Evolutionary conservation across 345 rosid species (phyloP).

Genomic region (Kernera saxatilis): DNA sequence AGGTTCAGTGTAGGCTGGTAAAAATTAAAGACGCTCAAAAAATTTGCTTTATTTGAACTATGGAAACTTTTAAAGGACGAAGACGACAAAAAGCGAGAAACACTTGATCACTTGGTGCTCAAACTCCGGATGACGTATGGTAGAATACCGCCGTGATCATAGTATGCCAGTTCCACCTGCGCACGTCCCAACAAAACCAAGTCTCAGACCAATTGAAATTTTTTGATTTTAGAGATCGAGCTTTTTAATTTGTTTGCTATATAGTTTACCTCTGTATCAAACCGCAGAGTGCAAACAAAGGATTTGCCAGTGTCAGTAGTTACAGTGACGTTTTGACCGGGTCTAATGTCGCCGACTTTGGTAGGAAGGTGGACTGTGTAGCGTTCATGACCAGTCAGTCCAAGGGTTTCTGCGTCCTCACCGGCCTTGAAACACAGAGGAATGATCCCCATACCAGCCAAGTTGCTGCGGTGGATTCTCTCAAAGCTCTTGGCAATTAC

Average conservation of each 20-base stretch:
- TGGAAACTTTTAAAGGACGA: not conserved
- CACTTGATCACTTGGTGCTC: conserved; percentile 30
- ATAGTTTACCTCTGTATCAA: conserved; percentile 69
- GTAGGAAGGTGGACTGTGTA: conserved; percentile 55
- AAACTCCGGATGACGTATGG: conserved; percentile 57
- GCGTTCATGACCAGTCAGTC: conserved; percentile 55
- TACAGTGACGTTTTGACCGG: conserved; percentile 70
- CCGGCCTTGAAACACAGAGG: conserved; percentile 59
- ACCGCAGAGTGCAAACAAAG: conserved; percentile 62
- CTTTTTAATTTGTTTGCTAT: not conserved
- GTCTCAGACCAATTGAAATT: not conserved
- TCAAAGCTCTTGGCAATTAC: conserved; percentile 67
- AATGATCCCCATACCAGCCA: conserved; percentile 62
- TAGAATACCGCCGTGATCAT: conserved; percentile 77
- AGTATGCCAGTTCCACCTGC: conserved; percentile 76
- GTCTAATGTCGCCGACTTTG: conserved; percentile 60
- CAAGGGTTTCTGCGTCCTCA: conserved; percentile 53
- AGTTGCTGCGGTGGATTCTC: conserved; percentile 59
- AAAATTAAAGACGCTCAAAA: conserved; percentile 6
- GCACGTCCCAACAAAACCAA: not conserved
- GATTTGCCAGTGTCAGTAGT: conserved; percentile 65
- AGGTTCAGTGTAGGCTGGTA: not conserved
- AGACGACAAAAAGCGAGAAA: not conserved
- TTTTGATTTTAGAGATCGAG: not conserved
- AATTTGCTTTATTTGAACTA: conserved; percentile 22